Evolutionary conservation across 2,329 filamentous ascomycete genomes (phyloP), one percentile per base, ranked within the genome.

Genomic region (Alternaria gaisen): DNA sequence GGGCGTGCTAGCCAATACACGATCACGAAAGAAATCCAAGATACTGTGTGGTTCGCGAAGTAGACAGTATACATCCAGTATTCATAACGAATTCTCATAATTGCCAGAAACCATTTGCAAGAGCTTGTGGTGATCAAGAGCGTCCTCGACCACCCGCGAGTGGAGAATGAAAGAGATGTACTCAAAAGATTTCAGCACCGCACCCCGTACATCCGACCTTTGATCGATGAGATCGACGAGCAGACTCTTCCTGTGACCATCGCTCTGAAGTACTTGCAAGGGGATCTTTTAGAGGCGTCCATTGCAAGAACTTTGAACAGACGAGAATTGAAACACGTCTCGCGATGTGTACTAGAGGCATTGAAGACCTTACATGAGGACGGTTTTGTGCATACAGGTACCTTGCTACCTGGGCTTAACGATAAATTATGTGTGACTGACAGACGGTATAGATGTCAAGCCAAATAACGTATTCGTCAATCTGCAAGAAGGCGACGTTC

Each of bases 381-480:
- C 54, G 68, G 67, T 2, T 70, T 65, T 50, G 72, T 72, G 30
- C 72, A 76, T 32, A 72, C 67, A 60, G 69, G 65, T 69, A 66
- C 34, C 10, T 1, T 48, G 48, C 24, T 20, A 55, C 38, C 30
- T 34, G 40, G 4, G 10, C 18, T 46, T 44, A 34, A 11, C 4
- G 7, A 50, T 26, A 2, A 32, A 46, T 46, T 20, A 3, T 58
- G 4, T 52, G 20, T 42, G 30, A 38, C 52, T 68, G 28, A 65
- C 18, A 14, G 0, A 41, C 3, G 3, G 1, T 24, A 6, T 6
- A 75, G 73, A 76, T 59, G 53, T 74, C 52, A 80, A 80, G 53
- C 77, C 71, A n/a, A 68, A 79, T 38, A 80, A 80, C 55, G 71
- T 80, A 18, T 75, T 80, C 40, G 71, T 78, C 22, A 78, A 79